Base-by-base conservation (phyloP, 495 filamentous ascomycete species). In the Penicillium subrubescens region DNA sequence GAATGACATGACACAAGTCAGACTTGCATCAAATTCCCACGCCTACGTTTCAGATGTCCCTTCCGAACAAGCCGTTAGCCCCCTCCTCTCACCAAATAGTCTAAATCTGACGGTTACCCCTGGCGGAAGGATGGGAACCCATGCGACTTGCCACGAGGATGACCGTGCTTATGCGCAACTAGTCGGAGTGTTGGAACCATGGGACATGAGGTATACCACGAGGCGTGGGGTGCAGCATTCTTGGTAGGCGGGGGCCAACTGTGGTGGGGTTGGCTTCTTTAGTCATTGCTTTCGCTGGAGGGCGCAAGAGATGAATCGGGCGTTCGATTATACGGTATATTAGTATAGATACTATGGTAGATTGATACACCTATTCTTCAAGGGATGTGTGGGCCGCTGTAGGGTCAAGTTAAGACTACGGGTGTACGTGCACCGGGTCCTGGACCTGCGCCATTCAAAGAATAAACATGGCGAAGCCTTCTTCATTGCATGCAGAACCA, bases 401-500 rank as follows among this genome's bases (percentile, higher is more conserved):
- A 2, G 19, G 43, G 19, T 48, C 21, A 10, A 48, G 3, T 52
- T 52, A 52, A 50, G 48, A 52, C 25, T 52, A 29, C 14, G 14
- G 23, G 25, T 31, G 48, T 52, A 17, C 23, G 15, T 52, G 48
- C 48, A 52, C 48, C 17, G 48, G 27, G 27, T 52, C 25, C 5
- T 17, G 27, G 27, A 31, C 25, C 5, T 17, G 14, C 48, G 15
- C 25, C 19, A 15, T 31, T 52, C 23, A n/a, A 52, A 17, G 48
- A 31, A 52, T 52, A 27, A 52, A 29, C 48, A 52, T 27, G 48
- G 48, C 48, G 48, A 52, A 52, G 48, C 48, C 31, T 52, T 52
- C 25, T 31, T 29, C 48, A 31, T 15, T 12, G 25, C 48, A 31
- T 31, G 25, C 48, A 52, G 48, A 31, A 52, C 12, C 25, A 29